phyloP scores from a whole-genome alignment of 2,329 filamentous ascomycete genomes.

The Neonectria neomacrospora region DNA sequence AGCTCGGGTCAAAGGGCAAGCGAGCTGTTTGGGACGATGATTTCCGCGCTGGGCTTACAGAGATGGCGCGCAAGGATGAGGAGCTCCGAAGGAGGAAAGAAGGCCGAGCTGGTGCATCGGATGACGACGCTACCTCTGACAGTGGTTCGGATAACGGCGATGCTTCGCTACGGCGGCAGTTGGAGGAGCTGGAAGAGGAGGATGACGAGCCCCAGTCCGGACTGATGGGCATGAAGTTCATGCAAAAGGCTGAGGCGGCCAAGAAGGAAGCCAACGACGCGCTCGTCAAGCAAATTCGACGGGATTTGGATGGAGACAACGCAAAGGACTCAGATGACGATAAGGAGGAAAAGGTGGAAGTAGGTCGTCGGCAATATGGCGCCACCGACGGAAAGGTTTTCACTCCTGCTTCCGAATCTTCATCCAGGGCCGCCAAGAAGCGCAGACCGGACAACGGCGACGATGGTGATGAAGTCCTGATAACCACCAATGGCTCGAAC shows the following conservation, averaged over 20 bases:
- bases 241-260: conserved; percentile 86
- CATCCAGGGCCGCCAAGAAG: conserved; percentile 46
- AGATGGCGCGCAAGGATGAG: conserved; percentile 85
- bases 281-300: conserved; percentile 74
- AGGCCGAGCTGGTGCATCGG: conserved; percentile 66
- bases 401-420: conserved; percentile 46
- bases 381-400: conserved; percentile 52
- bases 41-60: conserved; percentile 78
- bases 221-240: conserved; percentile 89
- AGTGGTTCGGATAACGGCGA: conserved; percentile 68
- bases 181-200: conserved; percentile 57
- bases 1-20: conserved; percentile 81
- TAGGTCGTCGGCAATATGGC: conserved; percentile 79
- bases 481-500: conserved; percentile 40
- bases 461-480: conserved; percentile 43
- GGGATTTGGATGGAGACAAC: conserved; percentile 75
- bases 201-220: conserved; percentile 70
- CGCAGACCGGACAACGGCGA: conserved; percentile 42
- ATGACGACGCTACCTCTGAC: conserved; percentile 64
- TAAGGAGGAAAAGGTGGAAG: conserved; percentile 62
- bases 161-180: conserved; percentile 61
- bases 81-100: conserved; percentile 84
- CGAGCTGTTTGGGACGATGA: conserved; percentile 90
- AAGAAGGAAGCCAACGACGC: conserved; percentile 85
- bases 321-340: conserved; percentile 63